Conservation (phyloP, 2,329 filamentous ascomycete genomes). For the Paraphoma chrysanthemicola region DNA sequence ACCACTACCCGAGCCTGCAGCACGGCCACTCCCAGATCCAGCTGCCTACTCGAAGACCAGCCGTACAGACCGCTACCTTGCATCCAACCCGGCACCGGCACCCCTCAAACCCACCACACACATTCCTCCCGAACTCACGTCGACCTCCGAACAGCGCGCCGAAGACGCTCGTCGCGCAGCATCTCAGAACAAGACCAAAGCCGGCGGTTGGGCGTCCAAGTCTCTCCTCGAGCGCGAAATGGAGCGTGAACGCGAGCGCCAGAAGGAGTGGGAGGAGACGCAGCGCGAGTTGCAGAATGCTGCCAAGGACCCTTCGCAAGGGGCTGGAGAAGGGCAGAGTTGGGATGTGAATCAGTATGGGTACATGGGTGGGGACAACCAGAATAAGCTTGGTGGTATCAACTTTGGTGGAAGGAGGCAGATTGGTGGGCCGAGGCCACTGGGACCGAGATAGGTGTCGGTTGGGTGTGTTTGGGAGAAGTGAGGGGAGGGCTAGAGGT, state of each 20-base stretch:
- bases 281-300: conserved; percentile 70
- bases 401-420: conserved; percentile 72
- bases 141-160: conserved; percentile 66
- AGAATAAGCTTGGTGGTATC: conserved; percentile 69
- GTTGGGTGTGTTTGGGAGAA: not conserved
- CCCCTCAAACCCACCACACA: conserved; percentile 50
- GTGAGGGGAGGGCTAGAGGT: no score
- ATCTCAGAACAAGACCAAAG: conserved; percentile 67
- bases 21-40: conserved; percentile 42
- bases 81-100: conserved; percentile 61
- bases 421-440: conserved; percentile 78
- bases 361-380: conserved; percentile 76
- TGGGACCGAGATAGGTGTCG: conserved; percentile 43
- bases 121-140: conserved; percentile 60
- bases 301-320: conserved; percentile 62
- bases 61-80: conserved; percentile 66
- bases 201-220: conserved; percentile 69
- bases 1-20: conserved; percentile 54
- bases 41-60: conserved; percentile 39
- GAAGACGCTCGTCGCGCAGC: conserved; percentile 68
- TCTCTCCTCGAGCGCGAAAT: conserved; percentile 80
- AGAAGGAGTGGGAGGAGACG: conserved; percentile 80
- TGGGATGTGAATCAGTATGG: conserved; percentile 83
- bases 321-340: conserved; percentile 70
- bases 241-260: conserved; percentile 78